Percentiles rank a stretch among this genome's conserved stretches.
Conservation (phyloP, 2,329 filamentous ascomycete genomes). For the Penicillium janthinellum region DNA sequence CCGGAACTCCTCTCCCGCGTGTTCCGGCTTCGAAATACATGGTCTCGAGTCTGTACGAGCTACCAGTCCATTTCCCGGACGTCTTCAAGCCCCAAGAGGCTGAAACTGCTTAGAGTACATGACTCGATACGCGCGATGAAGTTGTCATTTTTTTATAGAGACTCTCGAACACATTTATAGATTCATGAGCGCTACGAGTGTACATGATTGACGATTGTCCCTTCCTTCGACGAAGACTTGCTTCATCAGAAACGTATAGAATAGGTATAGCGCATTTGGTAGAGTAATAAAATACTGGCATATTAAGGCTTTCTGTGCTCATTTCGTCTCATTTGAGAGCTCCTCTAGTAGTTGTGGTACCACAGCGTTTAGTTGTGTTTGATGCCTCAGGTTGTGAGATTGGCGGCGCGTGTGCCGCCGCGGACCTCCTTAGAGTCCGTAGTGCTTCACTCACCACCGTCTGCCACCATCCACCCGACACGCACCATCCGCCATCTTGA, state of each 20-base stretch:
- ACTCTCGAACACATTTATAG: neutral
- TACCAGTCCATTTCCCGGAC: constrained; percentile 76
- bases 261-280: neutral
- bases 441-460: constrained; percentile 4
- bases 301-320: neutral
- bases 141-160: neutral
- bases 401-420: constrained; percentile 17
- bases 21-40: constrained; percentile 71
- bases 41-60: constrained; percentile 73
- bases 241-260: neutral
- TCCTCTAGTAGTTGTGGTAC: neutral
- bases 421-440: constrained; percentile 10
- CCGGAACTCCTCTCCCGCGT: constrained; percentile 64
- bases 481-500: constrained; percentile 10
- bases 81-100: constrained; percentile 66
- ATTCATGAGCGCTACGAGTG: neutral
- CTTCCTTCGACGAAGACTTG: neutral
- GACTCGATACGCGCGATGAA: neutral
- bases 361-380: constrained; percentile 1
- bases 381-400: constrained; percentile 23
- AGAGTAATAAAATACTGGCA: no score
- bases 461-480: constrained; percentile 8
- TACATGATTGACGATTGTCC: neutral
- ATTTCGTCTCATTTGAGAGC: neutral
- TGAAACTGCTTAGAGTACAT: constrained; percentile 10